A percentile compares a stretch with the other conserved stretches of the same genome.
These are phyloP conservation scores for Austroboletus novae-zelandiae DNA, from an alignment of 1,284 basidiomycete species.

Conservation along the genomic window DNA sequence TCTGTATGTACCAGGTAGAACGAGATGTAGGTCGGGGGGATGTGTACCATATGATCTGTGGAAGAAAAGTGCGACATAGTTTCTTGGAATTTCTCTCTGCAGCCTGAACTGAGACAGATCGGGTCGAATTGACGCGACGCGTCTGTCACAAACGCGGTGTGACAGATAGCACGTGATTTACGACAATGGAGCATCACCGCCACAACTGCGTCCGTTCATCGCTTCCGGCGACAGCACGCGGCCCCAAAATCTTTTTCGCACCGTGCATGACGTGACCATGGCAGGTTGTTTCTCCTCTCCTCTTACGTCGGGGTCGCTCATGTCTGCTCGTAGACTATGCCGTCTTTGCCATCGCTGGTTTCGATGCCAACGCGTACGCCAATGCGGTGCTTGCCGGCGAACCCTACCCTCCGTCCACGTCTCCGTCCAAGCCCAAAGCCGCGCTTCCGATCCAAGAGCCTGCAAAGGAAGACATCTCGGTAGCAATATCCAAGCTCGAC, in stretches of 20 bases:
- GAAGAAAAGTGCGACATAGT: slow-evolving; percentile 9
- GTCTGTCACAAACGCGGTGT: slow-evolving; percentile 31
- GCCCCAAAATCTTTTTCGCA: background rate
- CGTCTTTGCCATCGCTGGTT: slow-evolving; percentile 66
- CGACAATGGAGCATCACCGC: slow-evolving; percentile 19
- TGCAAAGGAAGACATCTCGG: slow-evolving; percentile 81
- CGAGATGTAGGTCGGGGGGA: slow-evolving; percentile 17
- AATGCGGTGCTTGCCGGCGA: slow-evolving; percentile 84
- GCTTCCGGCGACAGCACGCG: background rate
- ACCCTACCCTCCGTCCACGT: slow-evolving; percentile 49
- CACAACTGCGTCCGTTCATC: slow-evolving; percentile 8
- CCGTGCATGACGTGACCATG: slow-evolving; percentile 15
- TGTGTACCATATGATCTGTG: slow-evolving; percentile 27
- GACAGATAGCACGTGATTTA: slow-evolving; percentile 28
- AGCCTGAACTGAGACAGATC: background rate
- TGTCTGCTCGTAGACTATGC: slow-evolving; percentile 47
- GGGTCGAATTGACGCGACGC: slow-evolving; percentile 22
- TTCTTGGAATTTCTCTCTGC: background rate
- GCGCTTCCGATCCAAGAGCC: slow-evolving; percentile 49
- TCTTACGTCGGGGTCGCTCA: background rate
- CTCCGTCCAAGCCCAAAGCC: slow-evolving; percentile 27
- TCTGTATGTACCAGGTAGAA: slow-evolving; percentile 22
- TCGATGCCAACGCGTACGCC: slow-evolving; percentile 86
- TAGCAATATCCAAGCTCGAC: slow-evolving; percentile 81
- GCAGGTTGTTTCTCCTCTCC: slow-evolving; percentile 14